A percentile compares a stretch with the other conserved stretches of the same genome.
Evolutionary conservation across 441 rosid species (phyloP).

Genomic region (Pelargonium myrrhifolium): DNA sequence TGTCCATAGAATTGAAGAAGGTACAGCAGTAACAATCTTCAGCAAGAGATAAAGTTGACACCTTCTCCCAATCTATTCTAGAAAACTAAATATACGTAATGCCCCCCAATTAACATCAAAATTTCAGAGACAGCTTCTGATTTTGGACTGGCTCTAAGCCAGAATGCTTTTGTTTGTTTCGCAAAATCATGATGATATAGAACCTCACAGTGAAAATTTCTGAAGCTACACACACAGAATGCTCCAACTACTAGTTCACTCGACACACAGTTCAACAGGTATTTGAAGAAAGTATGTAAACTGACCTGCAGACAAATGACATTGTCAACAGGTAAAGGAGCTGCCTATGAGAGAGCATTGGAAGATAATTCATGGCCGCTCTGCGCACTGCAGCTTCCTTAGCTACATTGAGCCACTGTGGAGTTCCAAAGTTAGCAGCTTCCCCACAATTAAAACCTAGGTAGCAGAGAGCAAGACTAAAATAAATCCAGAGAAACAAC

Average conservation of each 20-base stretch:
- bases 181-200: conserved; percentile 4
- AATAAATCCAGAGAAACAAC: background rate
- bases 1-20: background rate
- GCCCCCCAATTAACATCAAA: background rate
- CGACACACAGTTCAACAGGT: background rate
- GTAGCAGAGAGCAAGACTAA: background rate
- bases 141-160: conserved; percentile 5
- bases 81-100: conserved; percentile 7
- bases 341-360: conserved; percentile 99
- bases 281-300: conserved; percentile 17
- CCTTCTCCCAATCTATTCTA: background rate
- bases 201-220: conserved; percentile 1
- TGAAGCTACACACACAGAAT: conserved; percentile 5
- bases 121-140: background rate
- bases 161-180: background rate
- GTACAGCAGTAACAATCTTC: background rate
- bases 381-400: conserved; percentile 99
- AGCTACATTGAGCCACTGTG: conserved; percentile 94
- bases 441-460: conserved; percentile 98
- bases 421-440: conserved; percentile 99
- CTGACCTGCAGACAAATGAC: conserved; percentile 94
- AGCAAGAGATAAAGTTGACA: background rate
- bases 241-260: conserved; percentile 2
- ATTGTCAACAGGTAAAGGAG: conserved; percentile 90
- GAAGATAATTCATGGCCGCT: conserved; percentile 99